Base-by-base conservation (phyloP, 169 alveolate genomes). In the Theileria luwenshuni region DNA sequence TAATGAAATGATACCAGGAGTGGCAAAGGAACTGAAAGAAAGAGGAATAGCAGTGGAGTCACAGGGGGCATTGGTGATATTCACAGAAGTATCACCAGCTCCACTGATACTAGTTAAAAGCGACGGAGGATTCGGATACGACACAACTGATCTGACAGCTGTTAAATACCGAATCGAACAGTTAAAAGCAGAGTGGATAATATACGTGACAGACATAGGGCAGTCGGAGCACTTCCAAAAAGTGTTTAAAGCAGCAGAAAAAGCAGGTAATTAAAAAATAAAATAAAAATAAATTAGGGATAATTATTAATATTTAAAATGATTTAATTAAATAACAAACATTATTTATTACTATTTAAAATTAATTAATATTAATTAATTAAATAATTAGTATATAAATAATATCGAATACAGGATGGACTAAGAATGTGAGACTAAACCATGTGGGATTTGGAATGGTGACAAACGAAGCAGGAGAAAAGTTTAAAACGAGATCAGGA, bases 121-220 rank as follows among this genome's bases (percentile, higher is more conserved):
- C n/a, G 99, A 97, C 73, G 99, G 99, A 3, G 99, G 99, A 32
- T 97, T 90, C 77, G 99, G 99, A 38, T 98, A 98, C 81, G 99
- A 97, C 81, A 91, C 99, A 43, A 98, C 99, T 0, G 99, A 98
- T 77, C 69, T 98, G 79, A 99, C 99, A 1, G 97, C 98, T 43
- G 84, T 96, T 58, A 85, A 90, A 49, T 93, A 95, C 62, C 76
- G 93, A 56, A 80, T 83, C 32, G 41, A 67, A 28, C 51, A 52
- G 54, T 81, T 86, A 86, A 77, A 90, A 83, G 51, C 92, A 85
- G 96, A 97, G 70, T 90, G 99, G 96, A 30, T 96, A 32, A 94
- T 98, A 47, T 97, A 97, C 80, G 93, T 97, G 21, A 97, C 99
- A 23, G 99, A 96, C 73, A 72, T 85, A 52, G 99, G 99, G 15